Evolutionary conservation across 139 green algal genomes (phyloP).

Genomic region (Chlamydomonas applanata): DNA sequence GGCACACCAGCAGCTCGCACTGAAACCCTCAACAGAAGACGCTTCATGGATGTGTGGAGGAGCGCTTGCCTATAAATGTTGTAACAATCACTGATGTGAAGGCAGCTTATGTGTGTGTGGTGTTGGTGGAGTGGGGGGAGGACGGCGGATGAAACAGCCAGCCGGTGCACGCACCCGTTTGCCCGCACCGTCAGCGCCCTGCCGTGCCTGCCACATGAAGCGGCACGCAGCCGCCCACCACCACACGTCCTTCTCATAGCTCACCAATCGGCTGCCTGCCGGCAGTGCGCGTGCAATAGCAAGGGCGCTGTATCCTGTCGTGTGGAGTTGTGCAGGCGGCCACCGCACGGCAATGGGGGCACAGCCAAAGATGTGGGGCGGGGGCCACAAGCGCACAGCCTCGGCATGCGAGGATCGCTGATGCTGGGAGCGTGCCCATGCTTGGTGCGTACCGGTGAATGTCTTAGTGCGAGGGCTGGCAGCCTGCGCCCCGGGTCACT

Average conservation of each 20-base stretch:
- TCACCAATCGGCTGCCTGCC: constrained; percentile 35
- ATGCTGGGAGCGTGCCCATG: too few relatives aligned
- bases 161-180: neutral
- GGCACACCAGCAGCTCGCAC: neutral
- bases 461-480: too few relatives aligned
- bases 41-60: neutral
- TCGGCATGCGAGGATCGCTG: too few relatives aligned
- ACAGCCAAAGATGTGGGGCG: too few relatives aligned
- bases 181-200: neutral
- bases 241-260: constrained; percentile 58
- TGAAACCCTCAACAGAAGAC: neutral
- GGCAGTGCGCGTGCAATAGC: constrained; percentile 53
- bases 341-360: too few relatives aligned
- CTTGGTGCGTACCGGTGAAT: too few relatives aligned
- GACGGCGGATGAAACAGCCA: neutral
- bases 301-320: constrained; percentile 55
- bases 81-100: neutral
- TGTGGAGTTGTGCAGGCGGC: too few relatives aligned
- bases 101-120: neutral
- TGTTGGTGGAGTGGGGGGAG: neutral
- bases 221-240: constrained; percentile 45
- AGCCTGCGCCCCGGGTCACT: too few relatives aligned
- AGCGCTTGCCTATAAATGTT: neutral
- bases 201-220: constrained; percentile 19
- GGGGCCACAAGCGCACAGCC: too few relatives aligned